Evolutionary conservation across 495 filamentous ascomycete species (phyloP).

Genomic region (Usnea hakonensis): DNA sequence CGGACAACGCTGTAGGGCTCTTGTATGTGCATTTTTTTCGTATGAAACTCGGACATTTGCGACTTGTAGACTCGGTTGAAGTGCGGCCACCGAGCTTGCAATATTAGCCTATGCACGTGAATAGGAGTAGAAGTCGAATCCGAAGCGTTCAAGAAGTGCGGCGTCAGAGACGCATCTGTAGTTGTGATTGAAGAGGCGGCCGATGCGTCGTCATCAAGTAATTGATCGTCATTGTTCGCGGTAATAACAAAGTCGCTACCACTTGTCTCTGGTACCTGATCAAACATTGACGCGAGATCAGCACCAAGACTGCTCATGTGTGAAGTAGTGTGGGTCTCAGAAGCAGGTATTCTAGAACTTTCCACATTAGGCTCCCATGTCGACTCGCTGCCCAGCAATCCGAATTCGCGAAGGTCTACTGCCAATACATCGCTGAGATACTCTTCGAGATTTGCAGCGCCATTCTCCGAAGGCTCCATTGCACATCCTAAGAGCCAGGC

Average conservation of each 20-base stretch:
- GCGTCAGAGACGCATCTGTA: constrained; percentile 30
- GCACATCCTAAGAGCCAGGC: constrained; percentile 93
- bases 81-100: constrained; percentile 93
- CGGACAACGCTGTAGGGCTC: constrained; percentile 92
- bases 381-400: constrained; percentile 73
- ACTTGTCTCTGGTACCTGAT: constrained; percentile 67
- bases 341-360: constrained; percentile 45
- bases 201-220: constrained; percentile 54
- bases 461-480: constrained; percentile 50
- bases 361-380: constrained; percentile 50
- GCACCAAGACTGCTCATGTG: constrained; percentile 60
- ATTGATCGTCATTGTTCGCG: constrained; percentile 60
- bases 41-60: constrained; percentile 95
- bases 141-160: constrained; percentile 54
- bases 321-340: constrained; percentile 40
- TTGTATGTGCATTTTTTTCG: constrained; percentile 93
- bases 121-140: constrained; percentile 73
- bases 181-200: constrained; percentile 32
- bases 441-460: constrained; percentile 61
- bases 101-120: constrained; percentile 84
- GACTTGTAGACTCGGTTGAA: constrained; percentile 83
- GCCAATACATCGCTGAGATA: constrained; percentile 89
- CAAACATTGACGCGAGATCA: constrained; percentile 79
- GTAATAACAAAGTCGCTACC: constrained; percentile 82
- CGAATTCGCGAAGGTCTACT: constrained; percentile 79